Conservation (phyloP, 495 filamentous ascomycete species). For the Halenospora varia region DNA sequence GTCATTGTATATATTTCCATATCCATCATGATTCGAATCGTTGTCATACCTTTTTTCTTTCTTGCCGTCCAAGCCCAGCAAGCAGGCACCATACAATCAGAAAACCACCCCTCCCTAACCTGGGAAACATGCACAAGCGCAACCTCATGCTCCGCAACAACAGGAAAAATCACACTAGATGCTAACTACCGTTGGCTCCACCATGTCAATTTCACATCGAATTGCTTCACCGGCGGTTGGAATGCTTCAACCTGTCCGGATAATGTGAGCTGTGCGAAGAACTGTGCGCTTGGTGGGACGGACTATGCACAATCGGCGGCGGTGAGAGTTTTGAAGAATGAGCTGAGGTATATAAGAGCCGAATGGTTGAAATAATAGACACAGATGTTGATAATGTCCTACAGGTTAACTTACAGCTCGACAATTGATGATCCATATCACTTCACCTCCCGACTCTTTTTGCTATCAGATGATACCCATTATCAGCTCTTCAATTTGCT, state of each 20-base stretch:
- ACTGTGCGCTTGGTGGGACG: not conserved
- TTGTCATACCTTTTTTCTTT: not conserved
- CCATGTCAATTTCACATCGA: not conserved
- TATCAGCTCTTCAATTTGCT: not conserved
- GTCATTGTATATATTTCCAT: too few relatives aligned
- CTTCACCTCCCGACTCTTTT: not conserved
- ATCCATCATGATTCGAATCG: not conserved
- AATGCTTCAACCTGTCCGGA: not conserved
- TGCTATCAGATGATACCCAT: not conserved
- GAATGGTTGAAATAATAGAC: not conserved
- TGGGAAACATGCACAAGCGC: conserved; percentile 49
- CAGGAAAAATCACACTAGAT: conserved; percentile 35
- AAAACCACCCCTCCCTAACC: conserved; percentile 55
- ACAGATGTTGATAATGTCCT: not conserved
- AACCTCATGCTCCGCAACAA: conserved; percentile 42
- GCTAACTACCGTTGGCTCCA: not conserved
- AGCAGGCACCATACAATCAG: conserved; percentile 48
- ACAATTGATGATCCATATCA: not conserved
- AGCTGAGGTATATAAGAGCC: not conserved
- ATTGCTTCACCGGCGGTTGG: not conserved
- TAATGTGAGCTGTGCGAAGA: not conserved
- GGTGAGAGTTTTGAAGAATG: not conserved
- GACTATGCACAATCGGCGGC: not conserved
- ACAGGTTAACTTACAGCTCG: not conserved
- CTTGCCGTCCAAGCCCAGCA: conserved; percentile 30